These are phyloP conservation scores for Suillus tomentosus DNA, from an alignment of 768 basidiomycete species.

Conservation along the genomic window DNA sequence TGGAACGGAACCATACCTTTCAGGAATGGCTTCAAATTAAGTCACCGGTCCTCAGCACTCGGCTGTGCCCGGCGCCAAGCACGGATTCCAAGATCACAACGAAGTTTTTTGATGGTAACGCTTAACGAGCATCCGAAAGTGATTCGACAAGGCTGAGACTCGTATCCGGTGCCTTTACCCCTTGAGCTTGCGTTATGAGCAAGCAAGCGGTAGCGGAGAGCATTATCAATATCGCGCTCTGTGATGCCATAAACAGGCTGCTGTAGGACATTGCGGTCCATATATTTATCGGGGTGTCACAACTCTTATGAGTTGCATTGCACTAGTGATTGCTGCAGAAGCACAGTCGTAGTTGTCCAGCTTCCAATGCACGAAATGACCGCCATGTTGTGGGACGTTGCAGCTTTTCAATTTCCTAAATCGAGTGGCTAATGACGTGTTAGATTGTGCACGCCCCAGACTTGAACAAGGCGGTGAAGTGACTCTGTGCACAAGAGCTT, in stretches of 20 bases:
- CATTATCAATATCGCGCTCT: too few relatives aligned
- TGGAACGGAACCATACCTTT: neutral
- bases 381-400: neutral
- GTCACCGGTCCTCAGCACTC: neutral
- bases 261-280: neutral
- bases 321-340: neutral
- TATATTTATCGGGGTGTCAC: neutral
- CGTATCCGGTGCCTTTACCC: neutral
- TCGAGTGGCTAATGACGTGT: neutral
- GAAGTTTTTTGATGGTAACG: slow-evolving; percentile 1
- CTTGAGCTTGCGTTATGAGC: neutral
- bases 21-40: neutral
- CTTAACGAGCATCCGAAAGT: neutral
- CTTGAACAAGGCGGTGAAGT: neutral
- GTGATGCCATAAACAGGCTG: neutral
- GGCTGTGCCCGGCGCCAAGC: neutral
- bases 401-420: neutral
- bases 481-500: neutral
- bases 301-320: neutral
- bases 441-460: neutral
- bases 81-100: neutral
- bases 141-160: neutral
- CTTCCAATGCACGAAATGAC: neutral
- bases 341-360: too few relatives aligned
- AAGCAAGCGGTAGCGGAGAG: neutral